These are phyloP conservation scores for Prosopis cineraria DNA, from an alignment of 306 rosid species.

Conservation along the genomic window DNA sequence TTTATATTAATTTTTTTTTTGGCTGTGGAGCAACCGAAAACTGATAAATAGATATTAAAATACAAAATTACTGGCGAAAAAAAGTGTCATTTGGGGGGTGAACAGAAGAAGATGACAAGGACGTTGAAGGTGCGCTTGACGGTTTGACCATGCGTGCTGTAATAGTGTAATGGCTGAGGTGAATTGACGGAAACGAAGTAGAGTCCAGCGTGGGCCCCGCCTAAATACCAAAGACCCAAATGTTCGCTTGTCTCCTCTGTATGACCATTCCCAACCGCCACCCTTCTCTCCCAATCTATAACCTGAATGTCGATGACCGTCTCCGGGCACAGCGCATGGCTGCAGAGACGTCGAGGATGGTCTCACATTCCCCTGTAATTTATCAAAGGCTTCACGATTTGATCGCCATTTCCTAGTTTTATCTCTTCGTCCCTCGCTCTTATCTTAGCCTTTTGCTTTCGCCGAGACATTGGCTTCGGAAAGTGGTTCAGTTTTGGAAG, in stretches of 20 bases:
- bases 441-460: slow-evolving; percentile 33
- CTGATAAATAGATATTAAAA: too few relatives aligned
- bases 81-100: background rate
- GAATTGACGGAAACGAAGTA: background rate
- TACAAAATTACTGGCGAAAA: too few relatives aligned
- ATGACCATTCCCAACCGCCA: background rate
- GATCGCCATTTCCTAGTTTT: slow-evolving; percentile 37
- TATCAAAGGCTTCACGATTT: slow-evolving; percentile 27
- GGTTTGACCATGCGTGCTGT: background rate
- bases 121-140: background rate
- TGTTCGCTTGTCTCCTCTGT: background rate
- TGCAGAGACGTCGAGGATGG: background rate
- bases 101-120: background rate
- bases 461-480: slow-evolving; percentile 44
- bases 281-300: background rate
- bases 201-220: background rate
- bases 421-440: slow-evolving; percentile 5
- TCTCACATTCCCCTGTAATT: background rate
- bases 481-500: slow-evolving; percentile 35
- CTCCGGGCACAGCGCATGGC: background rate
- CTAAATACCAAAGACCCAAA: background rate
- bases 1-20: too few relatives aligned
- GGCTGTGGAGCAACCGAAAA: too few relatives aligned
- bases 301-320: background rate
- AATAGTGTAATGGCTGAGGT: too few relatives aligned